phyloP scores from a whole-genome alignment of 345 rosid genomes.

The Rhizophora apiculata region DNA sequence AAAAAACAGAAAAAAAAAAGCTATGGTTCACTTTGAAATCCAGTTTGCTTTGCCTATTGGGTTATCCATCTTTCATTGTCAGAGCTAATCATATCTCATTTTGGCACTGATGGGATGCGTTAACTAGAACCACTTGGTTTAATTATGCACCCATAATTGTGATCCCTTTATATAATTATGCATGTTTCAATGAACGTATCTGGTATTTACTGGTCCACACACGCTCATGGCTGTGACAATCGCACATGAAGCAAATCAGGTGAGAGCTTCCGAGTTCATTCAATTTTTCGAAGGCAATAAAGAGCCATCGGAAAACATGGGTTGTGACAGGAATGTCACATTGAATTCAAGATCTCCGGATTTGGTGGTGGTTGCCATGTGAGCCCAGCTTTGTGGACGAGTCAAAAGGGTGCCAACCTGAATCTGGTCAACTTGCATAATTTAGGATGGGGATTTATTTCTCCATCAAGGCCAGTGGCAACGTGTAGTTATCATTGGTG shows the following conservation, averaged over 20 bases:
- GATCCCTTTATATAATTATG: background rate
- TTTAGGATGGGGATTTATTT: background rate
- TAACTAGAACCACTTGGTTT: conserved; percentile 19
- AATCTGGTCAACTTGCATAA: background rate
- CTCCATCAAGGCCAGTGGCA: background rate
- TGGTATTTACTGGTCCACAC: background rate
- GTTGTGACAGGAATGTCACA: background rate
- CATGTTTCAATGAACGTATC: no score
- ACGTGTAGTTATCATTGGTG: background rate
- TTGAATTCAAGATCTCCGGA: background rate
- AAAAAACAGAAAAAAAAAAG: background rate
- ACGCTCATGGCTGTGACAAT: background rate
- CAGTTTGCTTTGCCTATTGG: background rate
- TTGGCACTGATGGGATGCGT: conserved; percentile 17
- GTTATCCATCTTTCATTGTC: background rate
- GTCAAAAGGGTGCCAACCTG: conserved; percentile 16
- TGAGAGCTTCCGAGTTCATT: conserved; percentile 17
- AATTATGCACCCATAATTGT: conserved; percentile 10
- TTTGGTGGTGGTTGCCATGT: conserved; percentile 12
- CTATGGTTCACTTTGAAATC: background rate
- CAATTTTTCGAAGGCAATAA: background rate
- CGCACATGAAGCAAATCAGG: conserved; percentile 8
- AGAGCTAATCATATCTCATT: conserved; percentile 6
- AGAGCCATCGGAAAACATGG: conserved; percentile 4
- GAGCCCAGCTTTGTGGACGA: conserved; percentile 5